phyloP scores from a whole-genome alignment of 177 flowering plant genomes.

The Vitis hybrid region DNA sequence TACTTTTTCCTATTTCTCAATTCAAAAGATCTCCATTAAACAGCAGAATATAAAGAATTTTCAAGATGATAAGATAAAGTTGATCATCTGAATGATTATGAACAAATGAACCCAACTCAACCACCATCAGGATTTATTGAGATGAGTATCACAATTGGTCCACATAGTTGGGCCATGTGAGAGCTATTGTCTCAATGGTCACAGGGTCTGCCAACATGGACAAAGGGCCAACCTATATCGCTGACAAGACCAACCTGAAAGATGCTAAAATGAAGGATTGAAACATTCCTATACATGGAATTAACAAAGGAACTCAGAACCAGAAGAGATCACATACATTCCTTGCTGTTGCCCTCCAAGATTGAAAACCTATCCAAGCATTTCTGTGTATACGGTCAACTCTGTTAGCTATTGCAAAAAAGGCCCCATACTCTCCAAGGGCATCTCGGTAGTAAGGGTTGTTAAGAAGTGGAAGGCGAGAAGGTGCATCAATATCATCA shows the following conservation, averaged over 20 bases:
- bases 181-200: background rate
- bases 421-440: slow-evolving; percentile 90
- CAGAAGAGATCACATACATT: slow-evolving; percentile 44
- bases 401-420: slow-evolving; percentile 82
- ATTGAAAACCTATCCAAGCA: slow-evolving; percentile 99
- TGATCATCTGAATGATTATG: too few relatives aligned
- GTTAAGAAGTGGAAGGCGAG: slow-evolving; percentile 78
- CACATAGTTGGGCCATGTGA: background rate
- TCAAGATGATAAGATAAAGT: too few relatives aligned
- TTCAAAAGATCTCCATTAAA: too few relatives aligned
- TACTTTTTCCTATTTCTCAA: too few relatives aligned
- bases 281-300: too few relatives aligned
- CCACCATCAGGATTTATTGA: too few relatives aligned
- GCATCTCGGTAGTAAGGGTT: slow-evolving; percentile 74
- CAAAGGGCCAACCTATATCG: background rate
- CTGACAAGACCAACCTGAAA: background rate
- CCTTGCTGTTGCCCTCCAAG: slow-evolving; percentile 90
- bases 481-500: slow-evolving; percentile 92
- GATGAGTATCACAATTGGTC: too few relatives aligned
- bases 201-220: background rate
- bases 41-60: too few relatives aligned
- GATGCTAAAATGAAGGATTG: background rate
- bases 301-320: background rate
- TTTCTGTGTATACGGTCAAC: slow-evolving; percentile 89
- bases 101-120: too few relatives aligned